Evolutionary conservation across 148 eudicot genomes (phyloP), one percentile per base, ranked within the genome.

Genomic region (Hydrangea macrophylla): DNA sequence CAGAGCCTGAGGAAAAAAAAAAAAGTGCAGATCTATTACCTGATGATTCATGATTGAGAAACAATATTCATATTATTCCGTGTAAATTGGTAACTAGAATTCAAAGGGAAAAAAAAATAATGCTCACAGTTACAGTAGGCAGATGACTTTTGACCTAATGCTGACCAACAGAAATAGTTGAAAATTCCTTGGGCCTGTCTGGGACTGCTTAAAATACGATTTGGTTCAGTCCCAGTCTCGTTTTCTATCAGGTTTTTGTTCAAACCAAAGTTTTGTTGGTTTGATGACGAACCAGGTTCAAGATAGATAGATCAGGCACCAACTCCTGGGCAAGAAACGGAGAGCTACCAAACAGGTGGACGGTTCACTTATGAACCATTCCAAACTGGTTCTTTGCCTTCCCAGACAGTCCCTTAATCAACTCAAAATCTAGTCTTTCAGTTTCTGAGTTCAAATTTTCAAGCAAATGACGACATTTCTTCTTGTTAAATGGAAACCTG

Each of bases 1-100:
- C 92, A 27, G 92, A 88, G 67, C 92, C 92, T 87, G 82, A 45
- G 53, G 22, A 60, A n/a, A 58, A 45, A 60, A n/a, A 58, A 45
- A 2, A 30, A 6, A 13, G 62, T 12, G 35, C 59, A 23, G 6
- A 55, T 18, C 48, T 48, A 20, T 57, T 26, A 57, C 12, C 7
- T 2, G 26, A 42, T 2, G 24, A 30, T 59, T 69, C 44, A 57
- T 25, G 60, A 48, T 48, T 48, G 22, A 67, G 24, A 25, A 4
- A 8, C n/a, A 32, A 2, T 1, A 1, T 18, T 59, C 18, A n/a
- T 45, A 22, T 53, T 13, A 30, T 65, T 51, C 10, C 42, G 33
- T 51, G 15, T 33, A 40, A 33, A 31, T 50, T 22, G 64, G 13
- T 7, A 37, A 28, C 22, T 28, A 15, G 61, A 58, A 58, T 28